These are phyloP conservation scores for Gyromitra esculenta DNA, from an alignment of 2,329 filamentous ascomycete genomes.

Conservation along the genomic window DNA sequence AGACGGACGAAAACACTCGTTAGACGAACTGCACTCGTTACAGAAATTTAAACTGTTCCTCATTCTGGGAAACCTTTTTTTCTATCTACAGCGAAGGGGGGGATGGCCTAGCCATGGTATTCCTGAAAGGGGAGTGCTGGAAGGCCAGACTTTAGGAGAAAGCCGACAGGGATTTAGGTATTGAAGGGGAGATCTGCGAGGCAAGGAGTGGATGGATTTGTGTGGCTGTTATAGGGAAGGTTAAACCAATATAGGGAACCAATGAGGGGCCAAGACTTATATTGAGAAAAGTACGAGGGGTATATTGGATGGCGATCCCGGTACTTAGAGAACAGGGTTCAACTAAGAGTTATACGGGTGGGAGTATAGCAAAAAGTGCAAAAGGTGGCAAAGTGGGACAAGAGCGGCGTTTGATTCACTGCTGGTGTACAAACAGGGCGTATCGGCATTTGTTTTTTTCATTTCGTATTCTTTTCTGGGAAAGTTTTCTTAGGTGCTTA, in stretches of 20 bases:
- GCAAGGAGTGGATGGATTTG: background rate
- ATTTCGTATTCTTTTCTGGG: background rate
- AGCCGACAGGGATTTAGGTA: background rate
- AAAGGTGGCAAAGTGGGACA: background rate
- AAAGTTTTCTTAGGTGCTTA: background rate
- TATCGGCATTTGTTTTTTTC: background rate
- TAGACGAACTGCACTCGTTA: conserved; percentile 21
- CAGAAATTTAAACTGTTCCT: background rate
- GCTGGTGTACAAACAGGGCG: background rate
- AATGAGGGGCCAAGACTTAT: background rate
- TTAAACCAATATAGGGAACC: background rate
- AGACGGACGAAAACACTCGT: conserved; percentile 23
- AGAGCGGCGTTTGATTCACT: background rate
- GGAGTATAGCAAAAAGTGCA: background rate
- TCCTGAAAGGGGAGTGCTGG: background rate
- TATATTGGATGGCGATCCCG: background rate
- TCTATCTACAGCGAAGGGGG: background rate
- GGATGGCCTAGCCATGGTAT: background rate
- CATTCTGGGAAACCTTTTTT: conserved; percentile 4
- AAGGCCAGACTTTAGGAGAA: background rate
- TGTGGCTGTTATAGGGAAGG: background rate
- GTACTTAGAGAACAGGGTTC: background rate
- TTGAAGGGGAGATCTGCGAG: background rate
- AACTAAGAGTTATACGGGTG: background rate
- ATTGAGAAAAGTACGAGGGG: background rate